Percentiles rank a stretch among this genome's conserved stretches.
These are phyloP conservation scores for Apiospora aurea DNA, from an alignment of 2,329 filamentous ascomycete genomes.

Conservation along the genomic window DNA sequence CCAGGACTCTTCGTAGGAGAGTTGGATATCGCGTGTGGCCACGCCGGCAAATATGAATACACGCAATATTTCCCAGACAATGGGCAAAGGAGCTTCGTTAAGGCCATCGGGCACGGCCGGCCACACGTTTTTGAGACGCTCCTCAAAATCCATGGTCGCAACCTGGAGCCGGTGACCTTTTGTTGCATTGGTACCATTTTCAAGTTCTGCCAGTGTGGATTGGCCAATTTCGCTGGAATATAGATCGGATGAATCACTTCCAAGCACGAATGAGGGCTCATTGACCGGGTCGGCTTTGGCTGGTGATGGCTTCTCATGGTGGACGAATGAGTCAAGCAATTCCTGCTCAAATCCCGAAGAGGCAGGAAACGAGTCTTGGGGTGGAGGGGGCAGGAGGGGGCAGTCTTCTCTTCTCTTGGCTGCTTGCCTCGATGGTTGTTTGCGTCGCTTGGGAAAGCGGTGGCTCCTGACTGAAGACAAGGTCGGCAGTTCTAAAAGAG, in stretches of 20 bases:
- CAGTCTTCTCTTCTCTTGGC: constrained; percentile 33
- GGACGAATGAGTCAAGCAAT: constrained; percentile 33
- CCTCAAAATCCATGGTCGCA: constrained; percentile 28
- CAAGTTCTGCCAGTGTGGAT: constrained; percentile 16
- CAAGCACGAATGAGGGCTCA: constrained; percentile 9
- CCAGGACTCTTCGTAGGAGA: constrained; percentile 49
- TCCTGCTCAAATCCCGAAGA: constrained; percentile 38
- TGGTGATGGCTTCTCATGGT: constrained; percentile 22
- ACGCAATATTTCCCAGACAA: constrained; percentile 61
- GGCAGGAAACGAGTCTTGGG: constrained; percentile 33
- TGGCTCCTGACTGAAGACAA: constrained; percentile 43
- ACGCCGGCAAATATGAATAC: constrained; percentile 55
- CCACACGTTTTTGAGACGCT: constrained; percentile 39
- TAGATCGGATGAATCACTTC: background rate
- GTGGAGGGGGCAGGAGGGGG: constrained; percentile 29
- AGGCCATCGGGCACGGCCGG: constrained; percentile 48
- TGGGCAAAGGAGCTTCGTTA: constrained; percentile 53
- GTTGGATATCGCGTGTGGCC: constrained; percentile 45
- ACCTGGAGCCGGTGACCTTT: background rate
- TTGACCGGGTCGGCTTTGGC: background rate
- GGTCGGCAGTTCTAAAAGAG: constrained; percentile 7
- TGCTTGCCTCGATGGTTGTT: constrained; percentile 42
- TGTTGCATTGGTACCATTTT: background rate
- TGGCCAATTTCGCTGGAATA: background rate
- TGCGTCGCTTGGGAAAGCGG: constrained; percentile 38